phyloP scores from a whole-genome alignment of 768 basidiomycete species.

The Phaffia australis region DNA sequence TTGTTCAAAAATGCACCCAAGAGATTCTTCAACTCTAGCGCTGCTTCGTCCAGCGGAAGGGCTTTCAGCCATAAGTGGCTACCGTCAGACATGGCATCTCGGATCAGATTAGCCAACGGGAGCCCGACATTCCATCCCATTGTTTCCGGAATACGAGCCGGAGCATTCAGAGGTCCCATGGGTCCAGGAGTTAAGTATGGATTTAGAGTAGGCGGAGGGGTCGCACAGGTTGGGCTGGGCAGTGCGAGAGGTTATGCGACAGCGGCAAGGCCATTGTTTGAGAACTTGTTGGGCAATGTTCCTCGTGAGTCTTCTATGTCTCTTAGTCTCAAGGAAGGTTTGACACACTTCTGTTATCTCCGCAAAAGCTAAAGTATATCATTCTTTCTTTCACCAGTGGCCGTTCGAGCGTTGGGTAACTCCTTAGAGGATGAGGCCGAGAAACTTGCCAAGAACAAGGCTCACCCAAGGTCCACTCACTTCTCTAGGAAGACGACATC shows the following conservation, averaged over 20 bases:
- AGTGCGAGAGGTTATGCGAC: conserved; percentile 2
- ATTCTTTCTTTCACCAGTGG: background rate
- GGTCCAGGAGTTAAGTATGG: conserved; percentile 4
- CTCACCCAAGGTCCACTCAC: background rate
- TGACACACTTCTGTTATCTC: background rate
- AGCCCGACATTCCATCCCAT: too few relatives aligned
- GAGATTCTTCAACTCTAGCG: too few relatives aligned
- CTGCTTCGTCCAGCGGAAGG: too few relatives aligned
- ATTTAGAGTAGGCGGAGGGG: background rate
- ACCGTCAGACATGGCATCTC: too few relatives aligned
- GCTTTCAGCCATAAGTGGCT: too few relatives aligned
- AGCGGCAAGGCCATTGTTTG: conserved; percentile 8
- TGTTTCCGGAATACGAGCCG: too few relatives aligned
- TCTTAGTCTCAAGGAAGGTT: background rate
- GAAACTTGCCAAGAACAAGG: conserved; percentile 1
- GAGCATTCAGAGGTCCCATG: conserved; percentile 4
- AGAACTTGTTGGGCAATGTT: conserved; percentile 11
- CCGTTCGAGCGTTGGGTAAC: conserved; percentile 4
- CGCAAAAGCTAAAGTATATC: background rate
- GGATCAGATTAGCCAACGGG: too few relatives aligned
- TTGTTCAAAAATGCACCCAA: too few relatives aligned
- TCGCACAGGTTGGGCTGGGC: conserved; percentile 1
- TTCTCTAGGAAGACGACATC: background rate
- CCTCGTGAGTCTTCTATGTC: conserved; percentile 5
- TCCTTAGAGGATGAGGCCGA: conserved; percentile 5